Conservation (phyloP, 2,329 filamentous ascomycete genomes). For the Pseudogymnoascus sp. region DNA sequence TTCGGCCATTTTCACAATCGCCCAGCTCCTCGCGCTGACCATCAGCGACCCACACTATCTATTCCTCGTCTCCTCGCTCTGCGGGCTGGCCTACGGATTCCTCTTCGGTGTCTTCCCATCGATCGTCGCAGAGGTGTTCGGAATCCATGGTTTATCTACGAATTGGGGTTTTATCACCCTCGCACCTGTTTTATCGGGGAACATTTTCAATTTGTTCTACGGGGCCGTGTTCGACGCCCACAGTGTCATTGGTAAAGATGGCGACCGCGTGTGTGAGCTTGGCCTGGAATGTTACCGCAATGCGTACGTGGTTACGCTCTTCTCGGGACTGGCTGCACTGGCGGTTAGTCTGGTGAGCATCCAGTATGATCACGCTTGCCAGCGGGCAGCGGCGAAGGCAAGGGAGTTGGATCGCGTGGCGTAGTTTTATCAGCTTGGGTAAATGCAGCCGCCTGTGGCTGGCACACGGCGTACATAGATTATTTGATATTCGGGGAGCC, state of each 20-base stretch:
- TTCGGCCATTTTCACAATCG: constrained; percentile 67
- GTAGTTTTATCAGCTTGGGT: neutral
- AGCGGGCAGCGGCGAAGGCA: neutral
- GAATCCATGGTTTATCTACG: constrained; percentile 78
- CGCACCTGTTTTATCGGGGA: constrained; percentile 78
- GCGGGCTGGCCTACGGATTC: constrained; percentile 84
- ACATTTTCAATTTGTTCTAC: constrained; percentile 89
- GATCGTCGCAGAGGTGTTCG: constrained; percentile 83
- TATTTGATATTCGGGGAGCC: neutral
- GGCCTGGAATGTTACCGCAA: constrained; percentile 73
- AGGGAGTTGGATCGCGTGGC: constrained; percentile 1
- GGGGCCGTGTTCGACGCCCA: constrained; percentile 77
- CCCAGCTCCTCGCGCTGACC: constrained; percentile 68
- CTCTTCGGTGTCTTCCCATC: constrained; percentile 92
- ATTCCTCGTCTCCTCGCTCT: constrained; percentile 71
- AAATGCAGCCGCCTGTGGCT: neutral
- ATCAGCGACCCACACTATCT: constrained; percentile 73
- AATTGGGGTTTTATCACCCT: constrained; percentile 97
- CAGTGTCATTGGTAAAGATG: constrained; percentile 59
- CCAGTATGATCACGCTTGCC: constrained; percentile 1
- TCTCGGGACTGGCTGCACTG: constrained; percentile 62
- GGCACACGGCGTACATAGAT: neutral
- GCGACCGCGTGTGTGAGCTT: constrained; percentile 66
- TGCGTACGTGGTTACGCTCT: constrained; percentile 74
- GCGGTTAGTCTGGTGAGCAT: constrained; percentile 65